Base-by-base conservation (phyloP, 352 stramenopile genomes). In the Pythium aquatile region DNA sequence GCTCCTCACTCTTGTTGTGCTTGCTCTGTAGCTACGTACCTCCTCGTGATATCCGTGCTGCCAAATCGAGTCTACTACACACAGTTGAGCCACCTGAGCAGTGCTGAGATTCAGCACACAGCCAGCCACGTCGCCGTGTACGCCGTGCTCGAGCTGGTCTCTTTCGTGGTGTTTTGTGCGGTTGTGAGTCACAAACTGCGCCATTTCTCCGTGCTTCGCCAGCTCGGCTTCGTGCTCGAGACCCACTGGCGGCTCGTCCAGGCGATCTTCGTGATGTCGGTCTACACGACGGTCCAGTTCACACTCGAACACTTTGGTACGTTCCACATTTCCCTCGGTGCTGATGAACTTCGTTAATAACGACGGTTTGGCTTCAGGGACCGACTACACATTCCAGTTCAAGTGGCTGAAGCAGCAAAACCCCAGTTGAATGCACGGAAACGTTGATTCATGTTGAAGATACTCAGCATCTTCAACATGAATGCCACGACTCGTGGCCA, bases 151-250 rank as follows among this genome's bases (percentile, higher is more conserved):
- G 60, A 66, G 24, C 9, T 66, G 10, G 13, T 60, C n/a, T 60
- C 35, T 14, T 28, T 60, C 6, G 16, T 55, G 16, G 37, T 58
- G 2, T 58, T 66, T 42, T 60, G 49, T 46, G 13, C 5, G 10
- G n/a, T 37, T 9, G 10, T 66, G 5, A 37, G 44, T 20, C 60
- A 39, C 14, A 40, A 29, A 24, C 2, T 66, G 26, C 16, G 40
- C n/a, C 10, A 32, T 5, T 55, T 55, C 5, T 66, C 60, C 32
- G 32, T 28, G 8, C 2, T 66, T 20, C 33, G 30, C 2, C 68
- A 73, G 14, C 58, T 81, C 1, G 62, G 55, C 2, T 81, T 81
- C 30, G 74, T 77, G 6, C 33, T 81, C 20, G 56, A 70, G 28
- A 75, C 65, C 0, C 71, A 81, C 28, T 40, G 11, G 28, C 33